Percentiles rank a stretch among this genome's conserved stretches.
Evolutionary conservation across 352 stramenopile genomes (phyloP).

Genomic region (Phytophthora uliginosa): DNA sequence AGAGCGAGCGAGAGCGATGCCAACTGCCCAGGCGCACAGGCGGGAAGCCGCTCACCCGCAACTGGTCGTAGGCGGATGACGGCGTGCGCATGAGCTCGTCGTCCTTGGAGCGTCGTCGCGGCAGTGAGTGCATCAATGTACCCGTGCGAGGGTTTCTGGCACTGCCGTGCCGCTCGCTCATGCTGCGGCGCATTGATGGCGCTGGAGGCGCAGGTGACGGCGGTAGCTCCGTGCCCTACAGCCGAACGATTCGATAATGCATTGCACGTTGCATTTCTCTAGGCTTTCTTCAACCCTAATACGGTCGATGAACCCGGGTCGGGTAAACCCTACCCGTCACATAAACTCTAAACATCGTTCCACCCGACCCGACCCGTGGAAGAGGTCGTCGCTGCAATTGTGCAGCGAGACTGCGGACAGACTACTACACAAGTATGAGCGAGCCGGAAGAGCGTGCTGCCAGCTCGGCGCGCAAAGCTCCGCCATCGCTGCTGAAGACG

Average conservation of each 20-base stretch:
- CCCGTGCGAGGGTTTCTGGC: conserved; percentile 18
- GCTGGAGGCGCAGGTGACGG: background rate
- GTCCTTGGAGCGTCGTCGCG: conserved; percentile 38
- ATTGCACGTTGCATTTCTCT: conserved; percentile 27
- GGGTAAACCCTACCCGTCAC: conserved; percentile 7
- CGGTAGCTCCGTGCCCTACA: background rate
- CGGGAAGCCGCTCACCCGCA: conserved; percentile 57
- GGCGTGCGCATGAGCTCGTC: conserved; percentile 35
- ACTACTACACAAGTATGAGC: conserved; percentile 15
- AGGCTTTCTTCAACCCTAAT: conserved; percentile 38
- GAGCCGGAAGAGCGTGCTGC: conserved; percentile 6
- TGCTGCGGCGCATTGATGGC: conserved; percentile 28
- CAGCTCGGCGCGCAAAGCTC: background rate
- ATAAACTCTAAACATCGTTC: conserved; percentile 8
- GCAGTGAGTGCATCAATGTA: conserved; percentile 16
- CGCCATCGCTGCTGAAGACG: conserved; percentile 51
- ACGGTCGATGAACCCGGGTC: background rate
- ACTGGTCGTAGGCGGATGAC: conserved; percentile 40
- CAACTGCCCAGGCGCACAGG: conserved; percentile 75
- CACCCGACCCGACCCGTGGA: background rate
- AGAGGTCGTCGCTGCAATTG: conserved; percentile 20
- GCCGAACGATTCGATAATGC: conserved; percentile 29
- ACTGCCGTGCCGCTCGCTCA: conserved; percentile 24
- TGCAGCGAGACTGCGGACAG: background rate
- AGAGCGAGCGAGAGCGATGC: conserved; percentile 69